Base-by-base conservation (phyloP, 2,329 filamentous ascomycete species). In the Xylaria sp. region DNA sequence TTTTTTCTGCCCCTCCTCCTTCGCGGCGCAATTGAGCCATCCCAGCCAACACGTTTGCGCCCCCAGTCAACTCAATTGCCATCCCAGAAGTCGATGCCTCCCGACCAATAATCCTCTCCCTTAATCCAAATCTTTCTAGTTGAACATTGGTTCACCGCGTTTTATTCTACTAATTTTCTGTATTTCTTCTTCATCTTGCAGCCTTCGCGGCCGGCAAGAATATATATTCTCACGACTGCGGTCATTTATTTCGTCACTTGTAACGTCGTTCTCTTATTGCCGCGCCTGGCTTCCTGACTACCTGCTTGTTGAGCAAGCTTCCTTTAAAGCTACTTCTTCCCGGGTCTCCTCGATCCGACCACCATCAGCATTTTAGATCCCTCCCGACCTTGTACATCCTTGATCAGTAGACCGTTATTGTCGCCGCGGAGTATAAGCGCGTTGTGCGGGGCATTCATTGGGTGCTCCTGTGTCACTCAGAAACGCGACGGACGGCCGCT, bases 1-100 rank as follows among this genome's bases (percentile, higher is more conserved):
- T 52, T 43, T 54, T 56, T 59, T 57, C 56, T 61, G 58, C 62
- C 63, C 60, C 63, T 63, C 61, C 61, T 57, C 57, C 52, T 37
- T 41, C 41, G 54, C 60, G 52, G 52, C 47, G 61, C 52, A 56
- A 56, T 56, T 57, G 46, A 57, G 52, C 54, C 53, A 56, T 55
- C 55, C 29, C 55, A 51, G 48, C 46, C 60, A 44, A 43, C 50
- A 50, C 56, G 51, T 55, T 54, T 61, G 52, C 59, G 38, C 48
- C 40, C 50, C 58, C 58, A 60, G 55, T 58, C 43, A 54, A 42
- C 44, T 51, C 52, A 26, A 47, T 44, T 54, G 42, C 48, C 47
- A 41, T 50, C 44, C 44, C 52, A 52, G 52, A 52, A 54, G 50
- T 39, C 48, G 42, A 43, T 54, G 51, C 45, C 44, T 29, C 38